A percentile compares a stretch with the other conserved stretches of the same genome.
Conservation (phyloP, 106 monocot species). For the Posidonia australis region DNA sequence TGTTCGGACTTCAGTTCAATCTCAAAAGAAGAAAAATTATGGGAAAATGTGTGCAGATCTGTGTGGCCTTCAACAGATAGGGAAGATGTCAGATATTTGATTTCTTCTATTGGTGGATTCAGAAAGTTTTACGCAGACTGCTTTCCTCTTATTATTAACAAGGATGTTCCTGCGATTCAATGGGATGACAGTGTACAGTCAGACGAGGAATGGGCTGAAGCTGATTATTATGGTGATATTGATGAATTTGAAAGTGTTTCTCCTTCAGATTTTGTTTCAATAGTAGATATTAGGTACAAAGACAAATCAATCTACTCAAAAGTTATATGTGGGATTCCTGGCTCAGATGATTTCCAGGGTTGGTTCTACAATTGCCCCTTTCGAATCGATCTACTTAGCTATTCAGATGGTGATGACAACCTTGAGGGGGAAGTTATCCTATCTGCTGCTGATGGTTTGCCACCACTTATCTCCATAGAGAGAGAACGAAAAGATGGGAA, state of each 20-base stretch:
- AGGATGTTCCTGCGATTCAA: conserved; percentile 23
- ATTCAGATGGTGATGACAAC: conserved; percentile 13
- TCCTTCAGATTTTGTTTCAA: conserved; percentile 36
- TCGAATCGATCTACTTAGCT: conserved; percentile 25
- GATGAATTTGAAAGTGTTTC: conserved; percentile 22
- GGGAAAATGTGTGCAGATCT: conserved; percentile 36
- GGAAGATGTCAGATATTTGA: conserved; percentile 32
- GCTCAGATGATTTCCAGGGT: conserved; percentile 23
- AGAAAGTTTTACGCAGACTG: conserved; percentile 42
- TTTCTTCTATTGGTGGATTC: conserved; percentile 43
- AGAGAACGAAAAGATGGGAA: conserved; percentile 39
- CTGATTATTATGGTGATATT: conserved; percentile 28
- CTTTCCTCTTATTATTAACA: conserved; percentile 40
- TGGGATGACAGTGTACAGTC: conserved; percentile 4
- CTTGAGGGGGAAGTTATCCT: conserved; percentile 16
- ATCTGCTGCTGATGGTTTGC: conserved; percentile 27
- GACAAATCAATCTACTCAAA: conserved; percentile 33
- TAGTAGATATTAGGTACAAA: conserved; percentile 38
- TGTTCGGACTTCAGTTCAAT: conserved; percentile 38
- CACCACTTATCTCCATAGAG: conserved; percentile 26
- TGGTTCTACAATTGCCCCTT: conserved; percentile 50
- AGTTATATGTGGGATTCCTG: conserved; percentile 37
- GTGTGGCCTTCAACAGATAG: conserved; percentile 33
- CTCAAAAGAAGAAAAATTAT: conserved; percentile 38
- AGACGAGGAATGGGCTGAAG: conserved; percentile 23